phyloP scores from a whole-genome alignment of 305 asterid genomes.

The Ilex paraguariensis region DNA sequence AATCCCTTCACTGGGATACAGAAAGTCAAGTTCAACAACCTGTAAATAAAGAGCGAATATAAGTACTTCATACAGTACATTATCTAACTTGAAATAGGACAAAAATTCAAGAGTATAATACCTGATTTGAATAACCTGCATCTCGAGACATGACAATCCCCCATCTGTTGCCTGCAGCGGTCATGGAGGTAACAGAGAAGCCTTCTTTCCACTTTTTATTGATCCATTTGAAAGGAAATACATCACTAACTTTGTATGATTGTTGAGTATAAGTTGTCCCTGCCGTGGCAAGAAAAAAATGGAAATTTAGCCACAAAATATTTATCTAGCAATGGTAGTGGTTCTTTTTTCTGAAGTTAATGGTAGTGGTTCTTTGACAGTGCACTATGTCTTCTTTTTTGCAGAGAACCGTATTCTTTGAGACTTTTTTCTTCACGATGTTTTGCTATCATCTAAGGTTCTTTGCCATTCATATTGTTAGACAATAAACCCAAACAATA shows the following conservation, averaged over 20 bases:
- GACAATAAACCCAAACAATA: too few species aligned
- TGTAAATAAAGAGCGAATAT: neutral
- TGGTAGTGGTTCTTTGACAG: too few species aligned
- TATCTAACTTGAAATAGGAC: neutral
- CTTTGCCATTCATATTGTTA: too few species aligned
- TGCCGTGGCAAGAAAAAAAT: neutral
- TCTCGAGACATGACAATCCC: constrained; percentile 36
- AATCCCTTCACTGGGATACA: constrained; percentile 40
- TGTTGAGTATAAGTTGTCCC: constrained; percentile 37
- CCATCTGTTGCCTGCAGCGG: constrained; percentile 40
- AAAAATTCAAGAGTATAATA: neutral
- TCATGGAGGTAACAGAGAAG: constrained; percentile 34
- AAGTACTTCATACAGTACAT: neutral
- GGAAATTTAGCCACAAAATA: too few species aligned
- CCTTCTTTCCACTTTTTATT: constrained; percentile 41
- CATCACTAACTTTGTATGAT: constrained; percentile 34
- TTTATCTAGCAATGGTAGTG: too few species aligned
- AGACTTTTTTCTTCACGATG: too few species aligned
- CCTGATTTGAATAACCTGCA: constrained; percentile 33
- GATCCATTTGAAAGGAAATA: constrained; percentile 38
- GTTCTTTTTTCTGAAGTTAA: too few species aligned
- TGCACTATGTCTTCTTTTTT: too few species aligned
- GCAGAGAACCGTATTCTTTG: too few species aligned
- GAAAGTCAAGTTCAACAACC: constrained; percentile 38
- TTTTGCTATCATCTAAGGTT: too few species aligned